These are phyloP conservation scores for Tripidium arundinaceum DNA, from an alignment of 202 grass and related monocot species.

Conservation along the genomic window DNA sequence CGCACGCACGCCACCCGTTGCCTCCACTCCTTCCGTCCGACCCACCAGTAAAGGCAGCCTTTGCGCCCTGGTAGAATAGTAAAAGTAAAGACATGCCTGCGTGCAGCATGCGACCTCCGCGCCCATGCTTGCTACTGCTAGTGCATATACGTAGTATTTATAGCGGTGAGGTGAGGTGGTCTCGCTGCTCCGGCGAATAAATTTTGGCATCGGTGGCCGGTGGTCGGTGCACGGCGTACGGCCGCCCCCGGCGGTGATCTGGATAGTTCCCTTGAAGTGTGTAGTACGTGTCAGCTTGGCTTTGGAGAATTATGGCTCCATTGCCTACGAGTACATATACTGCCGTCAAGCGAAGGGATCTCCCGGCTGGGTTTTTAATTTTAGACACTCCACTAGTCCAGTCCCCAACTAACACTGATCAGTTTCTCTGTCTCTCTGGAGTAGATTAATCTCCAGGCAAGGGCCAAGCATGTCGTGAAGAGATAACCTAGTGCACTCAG, in stretches of 20 bases:
- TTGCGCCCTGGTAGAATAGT: not conserved
- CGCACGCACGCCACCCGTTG: constrained; percentile 34
- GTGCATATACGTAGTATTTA: constrained; percentile 14
- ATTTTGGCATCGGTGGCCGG: constrained; percentile 30
- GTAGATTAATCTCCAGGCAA: not conserved
- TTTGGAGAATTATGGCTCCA: not conserved
- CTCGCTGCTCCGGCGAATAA: constrained; percentile 36
- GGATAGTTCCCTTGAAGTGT: not conserved
- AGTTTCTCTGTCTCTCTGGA: not conserved
- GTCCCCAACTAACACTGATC: not conserved
- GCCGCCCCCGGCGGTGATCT: constrained; percentile 27
- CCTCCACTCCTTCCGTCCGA: too few species aligned
- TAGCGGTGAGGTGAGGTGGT: constrained; percentile 12
- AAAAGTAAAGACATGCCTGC: constrained; percentile 16
- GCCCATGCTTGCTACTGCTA: not conserved
- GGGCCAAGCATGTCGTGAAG: not conserved
- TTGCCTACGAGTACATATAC: not conserved
- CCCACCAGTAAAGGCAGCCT: not conserved
- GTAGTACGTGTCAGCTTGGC: constrained; percentile 13
- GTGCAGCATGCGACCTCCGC: not conserved
- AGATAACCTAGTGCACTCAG: not conserved
- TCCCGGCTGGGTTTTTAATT: not conserved
- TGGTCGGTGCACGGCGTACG: too few species aligned
- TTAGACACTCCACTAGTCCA: not conserved
- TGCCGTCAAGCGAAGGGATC: not conserved